Conservation (phyloP, 2,329 filamentous ascomycete genomes). For the Didymella pomorum region DNA sequence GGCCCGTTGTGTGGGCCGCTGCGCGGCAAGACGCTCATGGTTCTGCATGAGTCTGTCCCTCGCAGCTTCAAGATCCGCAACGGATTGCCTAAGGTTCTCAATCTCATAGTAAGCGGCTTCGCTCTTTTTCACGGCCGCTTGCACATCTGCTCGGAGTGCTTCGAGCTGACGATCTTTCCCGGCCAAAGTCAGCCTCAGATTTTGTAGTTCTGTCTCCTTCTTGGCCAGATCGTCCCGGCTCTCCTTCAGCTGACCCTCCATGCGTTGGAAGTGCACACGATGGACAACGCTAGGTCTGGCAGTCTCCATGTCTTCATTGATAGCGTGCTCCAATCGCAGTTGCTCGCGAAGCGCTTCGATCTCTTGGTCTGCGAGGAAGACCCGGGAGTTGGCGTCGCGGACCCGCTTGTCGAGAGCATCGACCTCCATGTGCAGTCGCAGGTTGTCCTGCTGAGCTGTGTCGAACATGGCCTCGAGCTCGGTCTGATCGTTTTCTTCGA, state of each 20-base stretch:
- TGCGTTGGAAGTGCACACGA: conserved; percentile 44
- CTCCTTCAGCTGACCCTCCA: conserved; percentile 45
- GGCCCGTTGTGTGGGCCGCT: conserved; percentile 34
- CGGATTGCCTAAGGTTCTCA: conserved; percentile 32
- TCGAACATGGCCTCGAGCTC: conserved; percentile 50
- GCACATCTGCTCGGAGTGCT: conserved; percentile 30
- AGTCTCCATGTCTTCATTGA: conserved; percentile 40
- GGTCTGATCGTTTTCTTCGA: conserved; percentile 44
- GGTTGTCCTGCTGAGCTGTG: conserved; percentile 45
- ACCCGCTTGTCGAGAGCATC: conserved; percentile 42
- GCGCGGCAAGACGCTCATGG: conserved; percentile 40
- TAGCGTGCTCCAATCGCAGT: conserved; percentile 36
- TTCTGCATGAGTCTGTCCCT: conserved; percentile 46
- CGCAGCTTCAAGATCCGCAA: conserved; percentile 37
- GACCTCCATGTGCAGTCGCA: conserved; percentile 41
- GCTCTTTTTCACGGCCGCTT: conserved; percentile 25
- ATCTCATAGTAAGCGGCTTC: conserved; percentile 39
- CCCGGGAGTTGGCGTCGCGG: conserved; percentile 38
- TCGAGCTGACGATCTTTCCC: conserved; percentile 34
- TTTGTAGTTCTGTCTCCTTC: conserved; percentile 36
- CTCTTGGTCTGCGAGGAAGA: conserved; percentile 39
- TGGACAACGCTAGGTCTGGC: conserved; percentile 46
- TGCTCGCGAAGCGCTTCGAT: conserved; percentile 36
- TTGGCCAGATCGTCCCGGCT: conserved; percentile 27
- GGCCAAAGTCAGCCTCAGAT: conserved; percentile 22